phyloP scores from a whole-genome alignment of 2,329 filamentous ascomycete species.

The Aureobasidium subglaciale region DNA sequence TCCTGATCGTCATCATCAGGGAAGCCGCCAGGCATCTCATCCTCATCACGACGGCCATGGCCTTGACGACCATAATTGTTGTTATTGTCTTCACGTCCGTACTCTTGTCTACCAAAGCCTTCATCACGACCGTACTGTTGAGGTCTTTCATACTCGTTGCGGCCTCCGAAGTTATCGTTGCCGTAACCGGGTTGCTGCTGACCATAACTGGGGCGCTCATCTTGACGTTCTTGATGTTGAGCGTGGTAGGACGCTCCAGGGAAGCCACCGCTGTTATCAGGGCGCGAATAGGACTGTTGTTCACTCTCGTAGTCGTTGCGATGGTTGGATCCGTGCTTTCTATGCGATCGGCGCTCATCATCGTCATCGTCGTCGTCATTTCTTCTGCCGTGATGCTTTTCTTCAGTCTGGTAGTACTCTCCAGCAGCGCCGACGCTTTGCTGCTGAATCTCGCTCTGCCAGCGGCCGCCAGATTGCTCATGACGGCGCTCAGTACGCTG shows the following conservation, averaged over 20 bases:
- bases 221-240: constrained; percentile 15
- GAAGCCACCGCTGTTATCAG: constrained; percentile 23
- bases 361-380: constrained; percentile 28
- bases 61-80: constrained; percentile 10
- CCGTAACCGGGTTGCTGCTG: constrained; percentile 15
- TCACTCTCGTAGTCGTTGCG: constrained; percentile 36
- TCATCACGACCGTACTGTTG: not conserved
- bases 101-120: constrained; percentile 17
- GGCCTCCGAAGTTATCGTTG: not conserved
- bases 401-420: constrained; percentile 21
- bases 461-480: constrained; percentile 36
- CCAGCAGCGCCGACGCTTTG: constrained; percentile 21
- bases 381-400: constrained; percentile 24
- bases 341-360: constrained; percentile 24
- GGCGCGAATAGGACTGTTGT: not conserved
- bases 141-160: constrained; percentile 7
- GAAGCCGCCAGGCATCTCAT: constrained; percentile 10
- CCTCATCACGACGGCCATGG: not conserved
- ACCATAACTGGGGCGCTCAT: constrained; percentile 17
- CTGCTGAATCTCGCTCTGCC: constrained; percentile 33
- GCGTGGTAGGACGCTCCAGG: constrained; percentile 20
- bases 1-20: not conserved
- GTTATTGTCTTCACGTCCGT: constrained; percentile 17
- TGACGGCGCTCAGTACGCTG: constrained; percentile 51
- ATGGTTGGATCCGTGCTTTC: constrained; percentile 28